Base-by-base conservation (phyloP, 176 grass and related monocot genomes). In the Carex kokanica region DNA sequence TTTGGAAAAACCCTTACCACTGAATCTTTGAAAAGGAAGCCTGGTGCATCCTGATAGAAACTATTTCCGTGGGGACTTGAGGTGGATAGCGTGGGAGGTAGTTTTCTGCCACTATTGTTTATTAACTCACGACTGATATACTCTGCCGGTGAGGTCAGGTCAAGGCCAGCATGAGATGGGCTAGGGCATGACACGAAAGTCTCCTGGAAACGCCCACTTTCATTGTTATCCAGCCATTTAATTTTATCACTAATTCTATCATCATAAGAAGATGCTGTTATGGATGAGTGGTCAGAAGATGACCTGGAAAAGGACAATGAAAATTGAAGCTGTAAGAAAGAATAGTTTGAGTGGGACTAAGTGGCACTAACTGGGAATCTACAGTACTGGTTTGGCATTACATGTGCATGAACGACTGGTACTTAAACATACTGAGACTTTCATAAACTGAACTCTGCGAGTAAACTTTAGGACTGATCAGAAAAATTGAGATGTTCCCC, bases 151-250 rank as follows among this genome's bases (percentile, higher is more conserved):
- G 78, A 16, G 21, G 25, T 54, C 24, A 15, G 13, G 41, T 32
- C 79, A 57, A 34, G 17, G 13, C 67, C 9, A 63, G 73, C 85
- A 52, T 82, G 78, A 29, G 78, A 86, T 62, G 85, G 88, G 89
- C 67, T 90, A 53, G 93, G 90, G 66, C 90, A 92, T 64, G 93
- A 92, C 31, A 85, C 64, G 41, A 78, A 65, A 78, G 83, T 88
- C 38, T 68, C 65, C 67, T 86, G 58, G 55, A 88, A 85, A 80
- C 41, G 62, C 18, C 85, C 32, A 2, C 23, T 41, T 64, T 77
- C 83, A 74, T 82, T 63, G 27, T 68, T 80, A 74, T 84, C 81
- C 59, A 74, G 60, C 89, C 74, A 74, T 9, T 61, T 83, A 16
- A 70, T 86, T 55, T 82, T 90, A 56, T 84, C 57, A 64, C 79